Evolutionary conservation across 2,329 filamentous ascomycete genomes (phyloP).

Genomic region (Talaromyces sp.): DNA sequence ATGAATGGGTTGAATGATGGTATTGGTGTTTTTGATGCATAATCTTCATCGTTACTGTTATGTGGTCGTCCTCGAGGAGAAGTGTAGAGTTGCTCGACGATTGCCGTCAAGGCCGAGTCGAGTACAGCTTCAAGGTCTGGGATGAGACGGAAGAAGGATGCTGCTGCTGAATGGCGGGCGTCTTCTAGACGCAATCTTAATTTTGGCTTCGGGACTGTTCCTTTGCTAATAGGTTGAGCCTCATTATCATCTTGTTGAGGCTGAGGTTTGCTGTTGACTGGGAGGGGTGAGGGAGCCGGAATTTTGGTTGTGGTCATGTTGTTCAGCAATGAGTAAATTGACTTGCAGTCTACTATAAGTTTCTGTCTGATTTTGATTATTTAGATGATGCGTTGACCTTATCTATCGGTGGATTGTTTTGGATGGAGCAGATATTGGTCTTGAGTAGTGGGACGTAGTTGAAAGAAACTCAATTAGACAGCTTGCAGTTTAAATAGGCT

Average conservation of each 20-base stretch:
- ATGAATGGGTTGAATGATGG: slow-evolving; percentile 38
- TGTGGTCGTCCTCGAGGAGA: slow-evolving; percentile 22
- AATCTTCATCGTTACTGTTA: neutral
- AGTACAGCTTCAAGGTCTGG: slow-evolving; percentile 62
- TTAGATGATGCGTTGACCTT: too few species aligned
- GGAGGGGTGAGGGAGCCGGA: slow-evolving; percentile 15
- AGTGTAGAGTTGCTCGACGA: slow-evolving; percentile 71
- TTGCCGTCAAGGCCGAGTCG: slow-evolving; percentile 61
- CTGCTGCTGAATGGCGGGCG: slow-evolving; percentile 57
- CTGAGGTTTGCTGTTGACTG: neutral
- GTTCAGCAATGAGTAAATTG: neutral
- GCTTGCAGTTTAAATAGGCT: neutral
- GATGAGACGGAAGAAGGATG: slow-evolving; percentile 66
- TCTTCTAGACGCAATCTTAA: slow-evolving; percentile 37
- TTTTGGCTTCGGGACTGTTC: slow-evolving; percentile 16
- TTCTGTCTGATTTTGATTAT: too few species aligned
- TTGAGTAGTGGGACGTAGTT: neutral
- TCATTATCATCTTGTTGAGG: neutral
- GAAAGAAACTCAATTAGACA: neutral
- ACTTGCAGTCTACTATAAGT: neutral
- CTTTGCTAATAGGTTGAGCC: neutral
- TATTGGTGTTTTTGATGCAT: slow-evolving; percentile 2
- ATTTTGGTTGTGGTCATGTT: slow-evolving; percentile 14
- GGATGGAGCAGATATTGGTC: neutral
- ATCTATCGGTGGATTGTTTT: neutral